Percentiles rank a stretch among this genome's conserved stretches.
Evolutionary conservation across 768 basidiomycete genomes (phyloP).

Genomic region (Mycena indigotica): DNA sequence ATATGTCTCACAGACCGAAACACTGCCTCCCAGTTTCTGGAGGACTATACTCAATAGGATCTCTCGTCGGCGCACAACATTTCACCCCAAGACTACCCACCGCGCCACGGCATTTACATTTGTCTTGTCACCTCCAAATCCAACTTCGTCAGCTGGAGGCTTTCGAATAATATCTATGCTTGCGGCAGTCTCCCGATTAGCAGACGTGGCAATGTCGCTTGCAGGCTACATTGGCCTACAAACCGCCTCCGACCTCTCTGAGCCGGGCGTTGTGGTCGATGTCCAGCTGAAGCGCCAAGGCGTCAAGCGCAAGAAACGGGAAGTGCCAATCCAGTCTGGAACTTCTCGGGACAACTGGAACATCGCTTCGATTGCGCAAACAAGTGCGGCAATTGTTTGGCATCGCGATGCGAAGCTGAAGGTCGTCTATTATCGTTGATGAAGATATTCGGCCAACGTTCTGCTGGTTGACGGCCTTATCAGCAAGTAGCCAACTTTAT

Average conservation of each 20-base stretch:
- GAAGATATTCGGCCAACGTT: too few relatives aligned
- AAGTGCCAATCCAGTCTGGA: too few relatives aligned
- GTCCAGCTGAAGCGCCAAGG: not conserved
- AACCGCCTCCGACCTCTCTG: not conserved
- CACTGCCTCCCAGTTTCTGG: too few relatives aligned
- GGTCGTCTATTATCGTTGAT: slow-evolving; percentile 1
- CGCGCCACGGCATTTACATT: too few relatives aligned
- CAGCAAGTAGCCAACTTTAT: not conserved
- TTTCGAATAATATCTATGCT: not conserved
- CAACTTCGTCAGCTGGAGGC: not conserved
- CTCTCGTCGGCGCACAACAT: too few relatives aligned
- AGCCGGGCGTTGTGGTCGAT: not conserved
- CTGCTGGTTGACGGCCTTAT: not conserved
- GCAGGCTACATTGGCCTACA: not conserved
- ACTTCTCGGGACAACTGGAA: not conserved
- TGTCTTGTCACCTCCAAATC: too few relatives aligned
- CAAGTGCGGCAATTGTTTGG: not conserved
- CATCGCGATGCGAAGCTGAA: not conserved
- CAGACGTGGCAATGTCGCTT: not conserved
- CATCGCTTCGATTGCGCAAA: not conserved
- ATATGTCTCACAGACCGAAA: not conserved
- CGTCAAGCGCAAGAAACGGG: not conserved
- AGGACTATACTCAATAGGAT: too few relatives aligned
- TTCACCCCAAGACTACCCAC: too few relatives aligned
- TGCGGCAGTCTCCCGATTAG: not conserved